Conservation (phyloP, 352 stramenopile species). For the Phytophthora vignae region DNA sequence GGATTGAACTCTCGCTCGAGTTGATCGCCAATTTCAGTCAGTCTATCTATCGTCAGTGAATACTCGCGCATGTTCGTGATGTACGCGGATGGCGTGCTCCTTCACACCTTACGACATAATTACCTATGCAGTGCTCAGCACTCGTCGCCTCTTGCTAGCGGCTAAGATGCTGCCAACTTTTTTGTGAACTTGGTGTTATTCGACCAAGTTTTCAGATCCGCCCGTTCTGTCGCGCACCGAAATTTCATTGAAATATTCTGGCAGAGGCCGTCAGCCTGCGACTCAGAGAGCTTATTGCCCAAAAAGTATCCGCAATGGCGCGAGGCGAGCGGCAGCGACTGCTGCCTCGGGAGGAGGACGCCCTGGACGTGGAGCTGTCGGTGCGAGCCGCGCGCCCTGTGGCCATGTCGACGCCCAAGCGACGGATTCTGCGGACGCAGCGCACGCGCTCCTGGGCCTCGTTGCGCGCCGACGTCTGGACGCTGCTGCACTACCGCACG, state of each 20-base stretch:
- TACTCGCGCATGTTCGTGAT: no score
- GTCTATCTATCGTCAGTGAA: no score
- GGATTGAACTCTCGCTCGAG: no score
- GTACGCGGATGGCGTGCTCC: no score
- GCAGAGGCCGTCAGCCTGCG: conserved; percentile 13
- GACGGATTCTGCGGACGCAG: neutral
- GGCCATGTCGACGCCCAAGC: neutral
- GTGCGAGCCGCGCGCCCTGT: conserved; percentile 15
- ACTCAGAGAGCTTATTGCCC: neutral
- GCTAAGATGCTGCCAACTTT: neutral
- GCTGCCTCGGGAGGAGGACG: conserved; percentile 25
- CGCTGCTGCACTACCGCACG: conserved; percentile 77
- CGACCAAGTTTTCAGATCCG: neutral
- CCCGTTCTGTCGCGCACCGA: neutral
- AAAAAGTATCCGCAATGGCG: conserved; percentile 24
- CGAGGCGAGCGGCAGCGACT: conserved; percentile 22
- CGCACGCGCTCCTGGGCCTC: conserved; percentile 16
- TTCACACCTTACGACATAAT: no score
- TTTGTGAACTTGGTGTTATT: neutral
- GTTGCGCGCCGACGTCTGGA: conserved; percentile 74
- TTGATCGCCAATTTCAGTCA: no score
- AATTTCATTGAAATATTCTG: conserved; percentile 18
- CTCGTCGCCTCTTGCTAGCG: neutral
- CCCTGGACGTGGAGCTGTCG: conserved; percentile 16
- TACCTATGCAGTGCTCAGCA: no score